Evolutionary conservation across 805 yeast species (phyloP), one percentile per base, ranked within the genome.

Genomic region (Candida ficus): DNA sequence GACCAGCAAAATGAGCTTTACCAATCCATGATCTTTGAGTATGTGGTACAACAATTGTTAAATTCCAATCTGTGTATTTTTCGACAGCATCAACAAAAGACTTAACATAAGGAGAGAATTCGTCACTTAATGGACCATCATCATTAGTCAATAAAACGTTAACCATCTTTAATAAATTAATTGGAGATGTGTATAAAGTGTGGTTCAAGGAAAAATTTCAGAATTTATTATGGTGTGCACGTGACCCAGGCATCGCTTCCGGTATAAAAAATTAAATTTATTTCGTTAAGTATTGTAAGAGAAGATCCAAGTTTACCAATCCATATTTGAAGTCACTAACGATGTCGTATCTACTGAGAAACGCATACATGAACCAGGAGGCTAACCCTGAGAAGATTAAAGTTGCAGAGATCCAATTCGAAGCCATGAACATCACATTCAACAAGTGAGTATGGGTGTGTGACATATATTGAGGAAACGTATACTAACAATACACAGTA

Each of bases 21-120:
- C 96, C 96, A 42, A 89, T 91, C 99, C 99, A 93, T 12, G 97
- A 90, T 52, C 93, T 66, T 51, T 87, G 95, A 39, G 79, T 74
- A 45, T 70, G 64, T 11, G 99, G 99, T 3, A 93, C 82, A 21
- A 83, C 89, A 17, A 90, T 79, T 19, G 89, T 78, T 25, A 90
- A 63, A 21, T 83, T 76, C 98, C 98, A 91, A 57, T 86, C 78
- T 6, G 96, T 86, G 39, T 67, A 52, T 31, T 68, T 58, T 33
- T 59, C 57, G 34, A 90, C 69, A 35, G 86, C 84, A 46, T 83
- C 83, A 6, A 87, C 89, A 28, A 93, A 71, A 50, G 77, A 83
- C 54, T 85, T 83, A 42, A 93, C 72, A 63, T 90, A 93, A 3
- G 96, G 96, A 36, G 96, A 88, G 8, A 78, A 69, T 35, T 71